Evolutionary conservation across 257 asterid genomes (phyloP).

Genomic region (Rauvolfia tetraphylla): DNA sequence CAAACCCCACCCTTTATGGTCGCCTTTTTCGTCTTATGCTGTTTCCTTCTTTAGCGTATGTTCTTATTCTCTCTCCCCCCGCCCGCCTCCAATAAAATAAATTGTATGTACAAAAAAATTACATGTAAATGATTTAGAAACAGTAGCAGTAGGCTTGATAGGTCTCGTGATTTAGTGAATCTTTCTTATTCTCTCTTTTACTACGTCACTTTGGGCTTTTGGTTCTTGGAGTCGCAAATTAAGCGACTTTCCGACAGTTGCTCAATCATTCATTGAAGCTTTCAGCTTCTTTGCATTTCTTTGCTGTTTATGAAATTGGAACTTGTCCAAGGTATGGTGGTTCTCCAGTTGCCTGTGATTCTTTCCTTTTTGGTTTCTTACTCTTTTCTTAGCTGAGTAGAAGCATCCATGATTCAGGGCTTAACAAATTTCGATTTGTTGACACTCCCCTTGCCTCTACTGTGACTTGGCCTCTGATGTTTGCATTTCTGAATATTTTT

Average conservation of each 20-base stretch:
- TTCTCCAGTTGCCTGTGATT: neutral
- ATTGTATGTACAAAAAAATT: neutral
- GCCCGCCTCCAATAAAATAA: no score
- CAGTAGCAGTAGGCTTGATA: neutral
- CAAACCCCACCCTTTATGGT: neutral
- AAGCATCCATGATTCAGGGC: neutral
- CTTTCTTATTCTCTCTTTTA: slow-evolving; percentile 5
- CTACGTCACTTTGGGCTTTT: neutral
- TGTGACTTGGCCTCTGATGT: neutral
- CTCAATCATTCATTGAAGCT: neutral
- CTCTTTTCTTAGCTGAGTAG: neutral
- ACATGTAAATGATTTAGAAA: neutral
- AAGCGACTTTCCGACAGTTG: neutral
- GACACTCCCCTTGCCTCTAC: neutral
- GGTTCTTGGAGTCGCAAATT: neutral
- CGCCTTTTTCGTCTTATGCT: neutral
- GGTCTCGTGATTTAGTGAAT: neutral
- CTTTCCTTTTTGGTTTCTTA: neutral
- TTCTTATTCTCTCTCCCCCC: neutral
- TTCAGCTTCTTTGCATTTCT: neutral
- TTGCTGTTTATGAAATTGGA: neutral
- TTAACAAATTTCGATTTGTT: neutral
- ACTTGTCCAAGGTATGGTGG: neutral
- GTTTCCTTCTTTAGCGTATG: neutral
- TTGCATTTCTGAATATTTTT: neutral